Percentiles rank a stretch among this genome's conserved stretches.
phyloP scores from a whole-genome alignment of 306 rosid genomes.

The Sophora flavescens region DNA sequence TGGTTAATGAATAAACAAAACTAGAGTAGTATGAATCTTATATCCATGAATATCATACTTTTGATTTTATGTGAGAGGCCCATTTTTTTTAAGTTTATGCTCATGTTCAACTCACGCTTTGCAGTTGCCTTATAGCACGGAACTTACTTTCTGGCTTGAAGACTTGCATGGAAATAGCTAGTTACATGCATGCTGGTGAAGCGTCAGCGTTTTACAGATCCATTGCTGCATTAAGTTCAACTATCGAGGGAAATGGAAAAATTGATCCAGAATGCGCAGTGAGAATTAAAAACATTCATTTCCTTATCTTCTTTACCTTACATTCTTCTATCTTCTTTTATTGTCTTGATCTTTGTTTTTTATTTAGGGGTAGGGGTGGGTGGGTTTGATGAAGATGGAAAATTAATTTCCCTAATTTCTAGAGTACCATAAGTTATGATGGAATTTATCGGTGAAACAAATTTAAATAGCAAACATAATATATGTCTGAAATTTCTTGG shows the following conservation, averaged over 20 bases:
- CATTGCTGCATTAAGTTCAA: slow-evolving; percentile 50
- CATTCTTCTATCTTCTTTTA: not conserved
- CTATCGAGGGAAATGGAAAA: slow-evolving; percentile 55
- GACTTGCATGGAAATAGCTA: slow-evolving; percentile 82
- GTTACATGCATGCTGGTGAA: slow-evolving; percentile 71
- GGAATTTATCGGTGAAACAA: no score
- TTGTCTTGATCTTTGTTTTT: not conserved
- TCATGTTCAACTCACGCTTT: slow-evolving; percentile 40
- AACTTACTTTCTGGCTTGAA: slow-evolving; percentile 85
- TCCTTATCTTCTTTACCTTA: slow-evolving; percentile 12
- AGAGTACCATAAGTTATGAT: no score
- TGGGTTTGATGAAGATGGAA: no score
- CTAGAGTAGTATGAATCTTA: not conserved
- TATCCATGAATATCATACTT: not conserved
- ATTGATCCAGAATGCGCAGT: slow-evolving; percentile 59
- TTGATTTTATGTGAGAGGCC: not conserved
- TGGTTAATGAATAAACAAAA: not conserved
- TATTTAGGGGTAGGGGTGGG: no score
- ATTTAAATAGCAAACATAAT: no score
- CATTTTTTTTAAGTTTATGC: slow-evolving; percentile 26
- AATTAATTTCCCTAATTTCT: no score
- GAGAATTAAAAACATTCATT: slow-evolving; percentile 39
- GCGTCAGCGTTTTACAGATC: slow-evolving; percentile 54
- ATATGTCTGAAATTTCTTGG: no score
- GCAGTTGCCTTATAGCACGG: slow-evolving; percentile 87